Percentiles rank a stretch among this genome's conserved stretches.
These are phyloP conservation scores for Acacia concinna DNA, from an alignment of 331 rosid genomes.

Conservation along the genomic window DNA sequence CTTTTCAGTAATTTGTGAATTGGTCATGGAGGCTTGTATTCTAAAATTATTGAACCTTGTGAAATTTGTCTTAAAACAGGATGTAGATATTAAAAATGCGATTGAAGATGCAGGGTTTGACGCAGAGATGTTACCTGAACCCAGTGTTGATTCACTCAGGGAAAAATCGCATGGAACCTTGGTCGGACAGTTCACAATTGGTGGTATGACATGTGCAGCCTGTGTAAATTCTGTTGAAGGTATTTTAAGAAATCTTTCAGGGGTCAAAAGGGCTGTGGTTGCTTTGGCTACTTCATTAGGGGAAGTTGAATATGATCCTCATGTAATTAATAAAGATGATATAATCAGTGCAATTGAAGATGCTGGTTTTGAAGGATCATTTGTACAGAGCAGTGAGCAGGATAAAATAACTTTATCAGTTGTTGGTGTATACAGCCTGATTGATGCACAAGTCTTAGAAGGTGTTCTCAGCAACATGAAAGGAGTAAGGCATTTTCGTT, in stretches of 20 bases:
- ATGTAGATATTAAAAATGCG: slow-evolving; percentile 74
- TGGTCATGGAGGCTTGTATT: neutral
- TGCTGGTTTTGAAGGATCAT: slow-evolving; percentile 81
- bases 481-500: slow-evolving; percentile 66
- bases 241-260: slow-evolving; percentile 59
- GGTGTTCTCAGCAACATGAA: slow-evolving; percentile 52
- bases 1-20: neutral
- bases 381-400: slow-evolving; percentile 77
- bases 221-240: slow-evolving; percentile 90
- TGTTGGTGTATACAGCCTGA: slow-evolving; percentile 49
- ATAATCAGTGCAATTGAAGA: slow-evolving; percentile 79
- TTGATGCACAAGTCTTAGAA: slow-evolving; percentile 63
- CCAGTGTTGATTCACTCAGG: slow-evolving; percentile 47
- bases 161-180: slow-evolving; percentile 50
- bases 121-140: slow-evolving; percentile 71
- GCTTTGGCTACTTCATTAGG: slow-evolving; percentile 90
- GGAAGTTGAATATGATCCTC: slow-evolving; percentile 81
- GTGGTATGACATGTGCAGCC: slow-evolving; percentile 96
- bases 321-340: slow-evolving; percentile 59
- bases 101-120: slow-evolving; percentile 95
- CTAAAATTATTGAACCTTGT: neutral
- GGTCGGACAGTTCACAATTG: slow-evolving; percentile 76
- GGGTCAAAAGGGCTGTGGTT: slow-evolving; percentile 79
- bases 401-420: slow-evolving; percentile 59
- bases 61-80: slow-evolving; percentile 43